Base-by-base conservation (phyloP, 179 eudicot species). In the Amaranthus tricolor region DNA sequence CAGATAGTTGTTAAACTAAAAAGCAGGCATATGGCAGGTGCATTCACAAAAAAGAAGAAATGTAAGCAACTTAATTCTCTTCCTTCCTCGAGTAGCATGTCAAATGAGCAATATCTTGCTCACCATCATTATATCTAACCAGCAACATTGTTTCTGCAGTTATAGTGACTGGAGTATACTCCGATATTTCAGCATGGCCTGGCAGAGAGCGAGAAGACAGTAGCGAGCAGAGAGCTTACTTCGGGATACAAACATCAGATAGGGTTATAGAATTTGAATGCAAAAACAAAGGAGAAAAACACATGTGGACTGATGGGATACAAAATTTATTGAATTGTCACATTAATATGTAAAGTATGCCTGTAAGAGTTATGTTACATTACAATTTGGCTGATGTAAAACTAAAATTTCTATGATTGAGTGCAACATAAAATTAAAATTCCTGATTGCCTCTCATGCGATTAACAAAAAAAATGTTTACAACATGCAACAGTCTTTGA, bases 21-120 rank as follows among this genome's bases (percentile, higher is more conserved):
- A 76, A 94, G 98, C 87, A 94, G 85, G 86, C 94, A 92, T 77
- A 89, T 94, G 78, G 98, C 86, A 76, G 97, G 97, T 62, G 87
- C 98, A 76, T 90, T 94, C 85, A 92, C 97, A 70, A 94, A 94
- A 86, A 92, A 94, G 88, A 94, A 90, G 88, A 90, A 85, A 84
- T 90, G 98, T 94, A 89, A 84, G 93, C 20, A 81, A 67, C 54
- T 74, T 14, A 71, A 40, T 52, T 15, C 60, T 48, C 60, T 48
- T 66, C 57, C 45, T 55, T 31, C 62, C 54, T 58, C 14, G 14
- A 65, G 7, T 62, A 81, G 49, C 59, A 73, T 21, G 17, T 62
- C 6, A 5, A 17, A 53, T 52, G 60, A 64, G 58, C 20, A 17
- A 51, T 70, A n/a, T 54, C 68, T 56, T 81, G 64, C 64, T 63